Evolutionary conservation across 129 eudicot genomes (phyloP), one percentile per base, ranked within the genome.

Genomic region (Solidago caesia): DNA sequence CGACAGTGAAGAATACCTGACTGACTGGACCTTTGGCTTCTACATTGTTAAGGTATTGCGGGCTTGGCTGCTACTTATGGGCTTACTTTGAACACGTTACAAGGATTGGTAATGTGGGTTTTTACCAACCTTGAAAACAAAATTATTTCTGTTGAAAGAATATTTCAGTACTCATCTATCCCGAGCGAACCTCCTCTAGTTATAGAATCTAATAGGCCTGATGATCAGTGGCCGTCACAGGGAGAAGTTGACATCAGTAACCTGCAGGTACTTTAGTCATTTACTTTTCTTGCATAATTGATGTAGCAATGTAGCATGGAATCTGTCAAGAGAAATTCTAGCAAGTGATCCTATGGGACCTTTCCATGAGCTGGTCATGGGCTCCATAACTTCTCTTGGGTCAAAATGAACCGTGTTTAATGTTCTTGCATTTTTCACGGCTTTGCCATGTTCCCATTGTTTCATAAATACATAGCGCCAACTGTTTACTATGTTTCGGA

Each of bases 61-160:
- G 84, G 84, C 0, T 55, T 79, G 74, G 74, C 84, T 26, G 87
- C 51, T 44, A 83, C 87, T 46, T 83, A 83, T 39, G 87, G 87
- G 56, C 84, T 83, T 75, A 83, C 67, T 75, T 58, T 83, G 65
- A 75, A 76, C 64, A 75, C 42, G 52, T 42, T 79, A 48, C 78
- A 79, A 25, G 80, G 62, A 45, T 76, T 62, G 80, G 49, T 76
- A 5, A 66, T 71, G 33, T 79, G 84, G 84, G 70, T 44, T 16
- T 64, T 83, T 25, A 79, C 84, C 15, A 44, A 70, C 60, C 60
- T 83, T 29, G 87, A 79, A 72, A 83, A 83, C 71, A 75, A 65
- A 39, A 79, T 79, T 63, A 83, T 83, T 26, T 83, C 87, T 14
- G 87, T 83, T 58, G 87, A 83, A 77, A 83, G 87, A 57, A 76